Base-by-base conservation (phyloP, 2,329 filamentous ascomycete genomes). In the Nectriaceae sp. region DNA sequence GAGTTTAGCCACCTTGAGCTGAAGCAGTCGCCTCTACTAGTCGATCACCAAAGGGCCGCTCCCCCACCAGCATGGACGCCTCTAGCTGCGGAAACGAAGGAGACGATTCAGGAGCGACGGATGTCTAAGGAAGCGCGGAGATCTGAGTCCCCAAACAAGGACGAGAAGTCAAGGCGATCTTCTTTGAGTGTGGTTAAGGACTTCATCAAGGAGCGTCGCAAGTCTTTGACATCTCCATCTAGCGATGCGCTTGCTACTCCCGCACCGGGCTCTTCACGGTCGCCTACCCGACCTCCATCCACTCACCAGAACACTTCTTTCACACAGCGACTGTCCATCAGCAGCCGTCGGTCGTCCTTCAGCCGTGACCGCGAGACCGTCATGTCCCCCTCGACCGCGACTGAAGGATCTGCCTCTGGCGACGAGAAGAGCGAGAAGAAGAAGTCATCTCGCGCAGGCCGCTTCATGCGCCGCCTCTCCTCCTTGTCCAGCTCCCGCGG, bases 281-380 rank as follows among this genome's bases (percentile, higher is more conserved):
- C 73, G 19, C 74, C 78, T 1, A 75, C 68, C n/a, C 73, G 75
- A 36, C 76, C 73, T 4, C 74, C 74, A 59, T 78, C 75, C 47
- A 64, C 69, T 39, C 74, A 77, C 59, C 72, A 75, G 61, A 50
- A 56, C 65, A 40, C 45, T 11, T 82, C 68, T 63, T 79, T 72
- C 75, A 79, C 66, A 62, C 82, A 67, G 59, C 89, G 75, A 67
- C 77, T 74, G 72, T 94, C 76, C 72, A 89, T 79, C 71, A 87
- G 74, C 70, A 89, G 75, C 65, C 77, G 70, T 41, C 75, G 67
- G 55, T 83, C 82, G 4, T 80, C 79, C 2, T 65, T 76, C 20
- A 77, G 71, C 53, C 73, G 72, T 36, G 78, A 79, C 13, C 55
- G 57, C 38, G 57, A 68, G 54, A 40, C 61, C 55, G 21, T 51